A percentile compares a stretch with the other conserved stretches of the same genome.
Conservation (phyloP, 768 basidiomycete species). For the Russula olivacea region DNA sequence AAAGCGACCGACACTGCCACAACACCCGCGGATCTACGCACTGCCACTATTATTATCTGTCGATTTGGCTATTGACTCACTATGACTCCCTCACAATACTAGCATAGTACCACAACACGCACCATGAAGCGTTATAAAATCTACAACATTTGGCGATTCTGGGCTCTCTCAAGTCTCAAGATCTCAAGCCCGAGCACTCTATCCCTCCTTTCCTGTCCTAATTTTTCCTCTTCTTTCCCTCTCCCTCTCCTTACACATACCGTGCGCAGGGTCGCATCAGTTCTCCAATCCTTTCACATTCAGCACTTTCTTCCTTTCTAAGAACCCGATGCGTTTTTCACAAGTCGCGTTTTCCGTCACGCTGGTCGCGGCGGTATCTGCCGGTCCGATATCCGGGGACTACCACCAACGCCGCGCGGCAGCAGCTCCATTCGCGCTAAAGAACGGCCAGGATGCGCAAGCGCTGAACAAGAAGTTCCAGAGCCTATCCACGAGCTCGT, state of each 20-base stretch:
- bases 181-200: conserved; percentile 10
- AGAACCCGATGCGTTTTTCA: conserved; percentile 14
- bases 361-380: conserved; percentile 12
- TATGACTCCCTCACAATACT: too few species aligned
- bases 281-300: background rate
- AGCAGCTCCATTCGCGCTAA: conserved; percentile 9
- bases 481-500: conserved; percentile 28
- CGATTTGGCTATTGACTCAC: too few species aligned
- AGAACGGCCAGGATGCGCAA: conserved; percentile 29
- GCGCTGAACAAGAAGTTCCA: conserved; percentile 27
- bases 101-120: background rate
- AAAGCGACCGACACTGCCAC: background rate
- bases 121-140: background rate
- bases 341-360: conserved; percentile 4
- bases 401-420: conserved; percentile 22
- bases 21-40: background rate
- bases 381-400: conserved; percentile 5
- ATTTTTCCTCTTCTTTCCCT: too few species aligned
- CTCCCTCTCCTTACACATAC: too few species aligned
- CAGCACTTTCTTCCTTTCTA: too few species aligned
- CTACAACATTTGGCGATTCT: background rate
- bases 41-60: too few species aligned
- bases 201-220: background rate
- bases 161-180: too few species aligned
- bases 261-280: conserved; percentile 19